Evolutionary conservation across 495 filamentous ascomycete genomes (phyloP).

Genomic region (Lepidopterella palustris): DNA sequence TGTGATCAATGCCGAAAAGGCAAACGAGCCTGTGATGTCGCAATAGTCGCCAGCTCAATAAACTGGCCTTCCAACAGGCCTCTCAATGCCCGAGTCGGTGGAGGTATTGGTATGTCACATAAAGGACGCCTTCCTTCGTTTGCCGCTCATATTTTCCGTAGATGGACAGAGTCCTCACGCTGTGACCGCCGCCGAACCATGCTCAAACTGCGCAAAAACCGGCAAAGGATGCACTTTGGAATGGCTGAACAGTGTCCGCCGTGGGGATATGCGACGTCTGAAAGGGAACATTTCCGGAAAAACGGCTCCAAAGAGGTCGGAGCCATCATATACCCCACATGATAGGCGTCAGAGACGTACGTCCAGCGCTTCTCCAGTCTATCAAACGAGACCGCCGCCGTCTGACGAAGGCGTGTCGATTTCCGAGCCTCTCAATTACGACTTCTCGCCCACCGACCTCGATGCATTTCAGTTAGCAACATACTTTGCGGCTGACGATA

Average conservation of each 20-base stretch:
- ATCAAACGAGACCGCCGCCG: too few relatives aligned
- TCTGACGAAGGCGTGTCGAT: too few relatives aligned
- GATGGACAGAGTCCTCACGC: not conserved
- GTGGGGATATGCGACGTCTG: conserved; percentile 4
- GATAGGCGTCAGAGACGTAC: too few relatives aligned
- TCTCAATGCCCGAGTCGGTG: too few relatives aligned
- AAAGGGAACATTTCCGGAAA: conserved; percentile 18
- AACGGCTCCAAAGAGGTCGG: conserved; percentile 2
- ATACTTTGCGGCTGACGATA: too few relatives aligned
- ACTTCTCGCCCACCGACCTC: too few relatives aligned
- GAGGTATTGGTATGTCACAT: not conserved
- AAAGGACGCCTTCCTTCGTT: conserved; percentile 15
- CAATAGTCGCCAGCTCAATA: conserved; percentile 22
- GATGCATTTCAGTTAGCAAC: too few relatives aligned
- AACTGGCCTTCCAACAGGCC: too few relatives aligned
- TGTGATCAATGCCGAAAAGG: conserved; percentile 45
- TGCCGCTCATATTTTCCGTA: not conserved
- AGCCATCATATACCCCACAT: too few relatives aligned
- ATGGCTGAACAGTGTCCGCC: conserved; percentile 25
- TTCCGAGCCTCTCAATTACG: too few relatives aligned
- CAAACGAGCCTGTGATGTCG: conserved; percentile 41
- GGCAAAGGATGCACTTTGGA: conserved; percentile 34
- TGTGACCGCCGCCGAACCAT: conserved; percentile 12
- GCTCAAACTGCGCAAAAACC: conserved; percentile 34
- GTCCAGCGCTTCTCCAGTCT: too few relatives aligned